Base-by-base conservation (phyloP, 805 yeast genomes). In the Wickerhamomyces chambardii region DNA sequence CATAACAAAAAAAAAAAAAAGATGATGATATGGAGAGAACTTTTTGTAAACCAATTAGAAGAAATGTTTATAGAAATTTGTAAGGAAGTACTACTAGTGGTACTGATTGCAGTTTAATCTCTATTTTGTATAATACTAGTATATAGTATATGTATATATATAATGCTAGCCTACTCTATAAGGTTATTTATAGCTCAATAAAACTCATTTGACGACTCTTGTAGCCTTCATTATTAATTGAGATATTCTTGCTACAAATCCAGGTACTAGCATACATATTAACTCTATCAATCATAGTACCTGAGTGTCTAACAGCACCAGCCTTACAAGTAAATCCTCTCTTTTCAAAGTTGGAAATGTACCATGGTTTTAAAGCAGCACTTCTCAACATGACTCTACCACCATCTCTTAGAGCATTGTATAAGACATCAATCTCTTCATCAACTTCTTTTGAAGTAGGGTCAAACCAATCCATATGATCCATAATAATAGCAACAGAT, bases 391-490 rank as follows among this genome's bases (percentile, higher is more conserved):
- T 59, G 4, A 83, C 92, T 38, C 86, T 67, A 12, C 94, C 95
- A 24, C 78, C 77, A 19, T 69, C 67, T 10, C 72, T 69, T 34
- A 84, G 63, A 15, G 87, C 81, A 33, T 68, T 64, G 51, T 67
- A 66, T 31, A 84, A 63, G 0, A 85, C 84, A 25, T 64, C 52
- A 43, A 84, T 76, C 55, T 84, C 94, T 30, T 68, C 65, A 32
- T 67, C 59, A 11, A 85, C 89, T 16, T 80, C 87, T 3, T 49
- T 48, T 8, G 79, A 81, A 14, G 64, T 53, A 27, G 84, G 78
- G 45, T 78, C 78, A 51, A 84, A 84, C 95, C 95, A 84, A 58
- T 84, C 95, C 92, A 84, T 82, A 56, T 84, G 95, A 56, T 84
- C 95, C 95, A 84, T 84, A 36, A 84, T 80, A 29, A 84, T 73